Percentiles rank a stretch among this genome's conserved stretches.
Conservation (phyloP, 208 protist species). For the Crithidia expoeki region DNA sequence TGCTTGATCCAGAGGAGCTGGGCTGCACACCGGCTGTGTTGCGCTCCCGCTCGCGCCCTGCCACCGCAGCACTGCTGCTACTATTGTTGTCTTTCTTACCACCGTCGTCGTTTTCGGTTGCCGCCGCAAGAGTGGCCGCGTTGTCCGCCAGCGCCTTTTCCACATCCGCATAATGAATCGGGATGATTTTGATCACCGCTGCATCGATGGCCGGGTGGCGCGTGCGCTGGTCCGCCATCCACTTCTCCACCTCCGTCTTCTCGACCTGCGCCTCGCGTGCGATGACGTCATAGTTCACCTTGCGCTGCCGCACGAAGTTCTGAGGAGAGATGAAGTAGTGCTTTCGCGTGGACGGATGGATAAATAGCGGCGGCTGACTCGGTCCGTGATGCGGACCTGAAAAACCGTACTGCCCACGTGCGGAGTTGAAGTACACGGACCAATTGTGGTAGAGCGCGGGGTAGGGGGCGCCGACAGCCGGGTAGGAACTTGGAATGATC, state of each 20-base stretch:
- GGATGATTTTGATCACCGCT: conserved; percentile 56
- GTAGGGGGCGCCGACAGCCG: conserved; percentile 19
- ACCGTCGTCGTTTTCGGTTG: background rate
- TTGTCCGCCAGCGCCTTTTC: conserved; percentile 35
- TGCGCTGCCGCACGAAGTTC: conserved; percentile 62
- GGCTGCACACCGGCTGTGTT: background rate
- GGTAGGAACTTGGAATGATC: conserved; percentile 21
- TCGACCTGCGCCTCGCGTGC: conserved; percentile 28
- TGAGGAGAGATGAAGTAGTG: conserved; percentile 75
- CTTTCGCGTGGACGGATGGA: conserved; percentile 56
- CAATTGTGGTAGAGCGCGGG: conserved; percentile 25
- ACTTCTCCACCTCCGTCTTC: conserved; percentile 55
- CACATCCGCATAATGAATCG: conserved; percentile 48
- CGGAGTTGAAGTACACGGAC: conserved; percentile 35
- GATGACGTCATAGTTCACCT: conserved; percentile 48
- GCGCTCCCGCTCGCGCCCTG: conserved; percentile 1
- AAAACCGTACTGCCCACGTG: conserved; percentile 30
- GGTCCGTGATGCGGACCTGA: conserved; percentile 10
- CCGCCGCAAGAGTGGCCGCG: background rate
- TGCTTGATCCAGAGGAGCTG: background rate
- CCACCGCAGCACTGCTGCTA: background rate
- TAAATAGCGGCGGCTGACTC: conserved; percentile 28
- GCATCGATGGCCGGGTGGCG: conserved; percentile 61
- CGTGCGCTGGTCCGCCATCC: conserved; percentile 69
- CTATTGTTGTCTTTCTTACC: background rate